phyloP scores from a whole-genome alignment of 2,329 filamentous ascomycete genomes.

The Pseudogymnoascus sp. region DNA sequence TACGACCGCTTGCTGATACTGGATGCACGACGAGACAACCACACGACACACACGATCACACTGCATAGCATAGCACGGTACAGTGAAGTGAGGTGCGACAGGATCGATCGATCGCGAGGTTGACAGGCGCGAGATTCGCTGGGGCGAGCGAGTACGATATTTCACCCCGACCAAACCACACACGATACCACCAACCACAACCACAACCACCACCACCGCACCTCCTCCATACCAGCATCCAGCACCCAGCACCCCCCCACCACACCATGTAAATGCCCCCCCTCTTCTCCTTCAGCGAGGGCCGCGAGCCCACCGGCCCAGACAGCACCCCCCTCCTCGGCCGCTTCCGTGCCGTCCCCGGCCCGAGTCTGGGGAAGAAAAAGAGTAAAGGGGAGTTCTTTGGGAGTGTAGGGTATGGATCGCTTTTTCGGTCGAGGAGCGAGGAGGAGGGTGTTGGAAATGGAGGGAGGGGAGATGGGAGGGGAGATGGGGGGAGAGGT shows the following conservation, averaged over 20 bases:
- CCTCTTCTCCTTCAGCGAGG: constrained; percentile 61
- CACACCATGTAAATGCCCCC: constrained; percentile 41
- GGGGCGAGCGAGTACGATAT: too few relatives aligned
- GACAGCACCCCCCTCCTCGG: constrained; percentile 54
- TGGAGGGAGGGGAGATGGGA: constrained; percentile 22
- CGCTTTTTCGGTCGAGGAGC: constrained; percentile 38
- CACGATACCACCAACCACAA: not conserved
- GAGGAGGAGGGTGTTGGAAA: constrained; percentile 30
- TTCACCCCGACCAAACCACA: too few relatives aligned
- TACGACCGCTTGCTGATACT: too few relatives aligned
- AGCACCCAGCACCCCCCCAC: not conserved
- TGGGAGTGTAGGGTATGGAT: constrained; percentile 38
- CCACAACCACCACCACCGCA: not conserved
- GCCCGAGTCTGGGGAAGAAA: constrained; percentile 17
- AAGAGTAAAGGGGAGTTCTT: constrained; percentile 10
- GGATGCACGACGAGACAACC: too few relatives aligned
- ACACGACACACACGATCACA: too few relatives aligned
- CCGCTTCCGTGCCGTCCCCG: constrained; percentile 54
- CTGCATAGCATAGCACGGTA: too few relatives aligned
- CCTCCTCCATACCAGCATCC: not conserved
- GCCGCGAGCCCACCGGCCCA: constrained; percentile 46
- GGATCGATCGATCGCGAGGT: too few relatives aligned
- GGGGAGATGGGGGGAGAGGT: constrained; percentile 20
- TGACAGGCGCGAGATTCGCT: too few relatives aligned
- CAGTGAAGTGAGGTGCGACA: too few relatives aligned